Evolutionary conservation across 352 stramenopile species (phyloP).

Genomic region (Lagenidium sp.): DNA sequence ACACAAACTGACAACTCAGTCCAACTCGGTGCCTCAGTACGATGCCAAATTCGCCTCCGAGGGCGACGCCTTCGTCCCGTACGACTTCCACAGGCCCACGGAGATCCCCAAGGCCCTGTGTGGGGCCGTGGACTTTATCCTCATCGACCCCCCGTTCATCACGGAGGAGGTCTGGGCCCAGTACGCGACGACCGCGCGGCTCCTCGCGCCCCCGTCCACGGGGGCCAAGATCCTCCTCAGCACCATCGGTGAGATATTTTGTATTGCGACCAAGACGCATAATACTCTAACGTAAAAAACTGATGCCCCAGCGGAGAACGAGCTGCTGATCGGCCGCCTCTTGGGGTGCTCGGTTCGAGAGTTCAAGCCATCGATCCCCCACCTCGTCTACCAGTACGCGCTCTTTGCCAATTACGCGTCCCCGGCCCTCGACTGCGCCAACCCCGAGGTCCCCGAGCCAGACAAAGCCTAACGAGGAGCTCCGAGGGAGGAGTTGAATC

Average conservation of each 20-base stretch:
- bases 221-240: slow-evolving; percentile 83
- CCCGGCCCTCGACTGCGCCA: slow-evolving; percentile 32
- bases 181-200: slow-evolving; percentile 61
- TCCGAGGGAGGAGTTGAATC: background rate
- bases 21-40: slow-evolving; percentile 45
- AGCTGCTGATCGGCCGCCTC: slow-evolving; percentile 73
- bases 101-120: slow-evolving; percentile 41
- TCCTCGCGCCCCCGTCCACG: slow-evolving; percentile 46
- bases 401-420: slow-evolving; percentile 90
- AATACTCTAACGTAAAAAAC: too few species aligned
- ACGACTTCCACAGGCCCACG: slow-evolving; percentile 86
- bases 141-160: slow-evolving; percentile 95
- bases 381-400: slow-evolving; percentile 95
- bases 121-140: slow-evolving; percentile 84
- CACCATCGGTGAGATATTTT: slow-evolving; percentile 82
- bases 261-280: too few species aligned
- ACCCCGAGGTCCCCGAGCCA: slow-evolving; percentile 62
- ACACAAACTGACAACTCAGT: background rate
- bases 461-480: background rate
- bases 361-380: slow-evolving; percentile 89
- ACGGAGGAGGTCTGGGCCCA: slow-evolving; percentile 88
- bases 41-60: slow-evolving; percentile 74
- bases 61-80: slow-evolving; percentile 65
- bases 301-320: slow-evolving; percentile 82
- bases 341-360: slow-evolving; percentile 47